Percentiles rank a stretch among this genome's conserved stretches.
phyloP scores from a whole-genome alignment of 495 filamentous ascomycete genomes.

The Gamarada debralockiae region DNA sequence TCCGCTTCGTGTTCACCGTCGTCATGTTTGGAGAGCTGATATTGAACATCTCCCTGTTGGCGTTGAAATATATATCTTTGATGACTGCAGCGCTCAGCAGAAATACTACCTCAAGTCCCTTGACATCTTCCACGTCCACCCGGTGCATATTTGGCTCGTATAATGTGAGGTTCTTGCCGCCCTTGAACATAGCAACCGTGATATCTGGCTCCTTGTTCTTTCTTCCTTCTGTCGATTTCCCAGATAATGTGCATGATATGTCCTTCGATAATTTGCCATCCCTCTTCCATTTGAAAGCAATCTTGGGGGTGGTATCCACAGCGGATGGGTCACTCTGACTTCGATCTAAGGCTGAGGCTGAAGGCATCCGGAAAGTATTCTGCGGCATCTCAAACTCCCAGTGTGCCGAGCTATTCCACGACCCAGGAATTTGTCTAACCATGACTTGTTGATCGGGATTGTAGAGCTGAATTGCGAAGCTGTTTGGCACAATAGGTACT shows the following conservation, averaged over 20 bases:
- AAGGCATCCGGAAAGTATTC: conserved; percentile 76
- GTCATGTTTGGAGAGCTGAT: conserved; percentile 38
- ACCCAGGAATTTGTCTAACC: conserved; percentile 65
- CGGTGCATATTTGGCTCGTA: conserved; percentile 90
- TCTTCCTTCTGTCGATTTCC: conserved; percentile 65
- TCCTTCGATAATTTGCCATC: conserved; percentile 81
- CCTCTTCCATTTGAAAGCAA: conserved; percentile 87
- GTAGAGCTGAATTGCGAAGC: conserved; percentile 85
- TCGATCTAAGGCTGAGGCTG: conserved; percentile 70
- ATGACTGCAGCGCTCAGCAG: conserved; percentile 82
- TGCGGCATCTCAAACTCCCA: conserved; percentile 96
- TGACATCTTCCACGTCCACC: conserved; percentile 88
- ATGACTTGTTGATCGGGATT: conserved; percentile 83
- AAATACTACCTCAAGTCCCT: conserved; percentile 86
- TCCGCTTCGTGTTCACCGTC: conserved; percentile 9
- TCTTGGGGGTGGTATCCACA: conserved; percentile 68
- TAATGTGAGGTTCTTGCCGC: conserved; percentile 57
- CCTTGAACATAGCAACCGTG: conserved; percentile 76
- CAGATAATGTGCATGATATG: conserved; percentile 75
- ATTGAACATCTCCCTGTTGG: conserved; percentile 73
- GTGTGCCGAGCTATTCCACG: conserved; percentile 71
- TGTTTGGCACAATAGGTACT: conserved; percentile 71
- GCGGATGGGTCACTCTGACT: conserved; percentile 62
- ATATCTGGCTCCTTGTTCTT: conserved; percentile 92
- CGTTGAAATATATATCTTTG: conserved; percentile 75